Evolutionary conservation across 2,329 filamentous ascomycete genomes (phyloP).

Genomic region (Fusarium sp.): DNA sequence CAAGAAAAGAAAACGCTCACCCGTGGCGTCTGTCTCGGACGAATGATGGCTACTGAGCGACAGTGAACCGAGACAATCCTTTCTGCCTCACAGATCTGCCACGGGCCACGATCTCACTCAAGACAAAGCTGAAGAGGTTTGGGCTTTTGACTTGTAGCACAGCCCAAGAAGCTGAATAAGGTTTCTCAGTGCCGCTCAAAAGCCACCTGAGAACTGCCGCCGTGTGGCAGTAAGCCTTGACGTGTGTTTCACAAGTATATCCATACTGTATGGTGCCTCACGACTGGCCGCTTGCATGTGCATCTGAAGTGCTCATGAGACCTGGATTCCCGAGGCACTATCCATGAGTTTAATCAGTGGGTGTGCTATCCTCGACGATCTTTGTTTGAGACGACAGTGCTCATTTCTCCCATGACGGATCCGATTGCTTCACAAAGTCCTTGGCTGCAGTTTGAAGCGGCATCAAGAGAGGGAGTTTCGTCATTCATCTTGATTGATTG

Average conservation of each 20-base stretch:
- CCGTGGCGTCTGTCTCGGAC: constrained; percentile 38
- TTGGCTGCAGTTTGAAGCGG: constrained; percentile 24
- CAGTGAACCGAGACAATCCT: constrained; percentile 11
- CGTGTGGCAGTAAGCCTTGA: neutral
- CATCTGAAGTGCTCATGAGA: constrained; percentile 39
- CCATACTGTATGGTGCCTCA: constrained; percentile 5
- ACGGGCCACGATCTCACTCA: constrained; percentile 17
- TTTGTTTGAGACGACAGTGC: constrained; percentile 10
- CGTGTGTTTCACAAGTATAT: constrained; percentile 4
- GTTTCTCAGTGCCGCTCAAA: constrained; percentile 9
- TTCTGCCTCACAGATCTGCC: constrained; percentile 18
- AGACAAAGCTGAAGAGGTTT: constrained; percentile 20
- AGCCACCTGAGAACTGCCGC: constrained; percentile 4
- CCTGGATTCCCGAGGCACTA: constrained; percentile 38
- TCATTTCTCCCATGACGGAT: constrained; percentile 15
- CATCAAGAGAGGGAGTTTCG: constrained; percentile 16
- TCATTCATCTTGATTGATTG: constrained; percentile 24
- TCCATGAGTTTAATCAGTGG: constrained; percentile 17
- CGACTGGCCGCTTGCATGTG: constrained; percentile 38
- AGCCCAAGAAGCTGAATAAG: constrained; percentile 10
- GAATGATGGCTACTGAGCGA: constrained; percentile 37
- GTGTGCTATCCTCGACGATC: constrained; percentile 29
- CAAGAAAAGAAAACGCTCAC: constrained; percentile 23
- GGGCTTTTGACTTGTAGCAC: constrained; percentile 13
- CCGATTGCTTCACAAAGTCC: constrained; percentile 11